These are phyloP conservation scores for Nannochloropsis oceanica DNA, from an alignment of 108 stramenopile species.

Conservation along the genomic window DNA sequence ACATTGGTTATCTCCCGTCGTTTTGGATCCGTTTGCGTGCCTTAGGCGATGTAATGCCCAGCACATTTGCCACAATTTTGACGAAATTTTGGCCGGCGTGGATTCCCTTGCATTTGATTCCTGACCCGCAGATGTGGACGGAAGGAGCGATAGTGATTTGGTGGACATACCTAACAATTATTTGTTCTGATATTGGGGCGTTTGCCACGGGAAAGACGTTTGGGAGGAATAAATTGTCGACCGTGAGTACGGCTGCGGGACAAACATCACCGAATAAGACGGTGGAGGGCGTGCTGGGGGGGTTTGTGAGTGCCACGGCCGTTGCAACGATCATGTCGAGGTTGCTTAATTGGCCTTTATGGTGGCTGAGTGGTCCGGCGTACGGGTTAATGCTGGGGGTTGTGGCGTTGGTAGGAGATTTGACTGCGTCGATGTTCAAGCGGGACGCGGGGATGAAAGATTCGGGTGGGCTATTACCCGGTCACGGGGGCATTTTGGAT, in stretches of 20 bases:
- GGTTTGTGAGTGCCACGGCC: slow-evolving; percentile 49
- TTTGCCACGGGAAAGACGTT: slow-evolving; percentile 67
- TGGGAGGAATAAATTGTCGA: slow-evolving; percentile 35
- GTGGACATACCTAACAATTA: slow-evolving; percentile 86
- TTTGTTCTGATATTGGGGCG: slow-evolving; percentile 76
- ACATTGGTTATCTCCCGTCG: slow-evolving; percentile 76
- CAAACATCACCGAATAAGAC: slow-evolving; percentile 88
- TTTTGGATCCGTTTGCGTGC: slow-evolving; percentile 70
- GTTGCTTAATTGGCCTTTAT: slow-evolving; percentile 73
- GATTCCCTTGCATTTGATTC: slow-evolving; percentile 39
- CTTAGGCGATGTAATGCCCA: background rate
- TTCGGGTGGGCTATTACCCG: slow-evolving; percentile 84
- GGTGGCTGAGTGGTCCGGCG: slow-evolving; percentile 54
- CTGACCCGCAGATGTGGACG: slow-evolving; percentile 11
- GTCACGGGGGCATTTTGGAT: slow-evolving; percentile 91
- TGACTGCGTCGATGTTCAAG: slow-evolving; percentile 91
- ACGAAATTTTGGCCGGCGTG: slow-evolving; percentile 40
- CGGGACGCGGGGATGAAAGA: slow-evolving; percentile 90
- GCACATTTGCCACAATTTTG: background rate
- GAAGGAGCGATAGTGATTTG: slow-evolving; percentile 74
- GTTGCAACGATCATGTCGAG: slow-evolving; percentile 64
- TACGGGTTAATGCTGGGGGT: slow-evolving; percentile 68
- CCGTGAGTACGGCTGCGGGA: slow-evolving; percentile 43
- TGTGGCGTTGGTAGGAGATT: slow-evolving; percentile 71
- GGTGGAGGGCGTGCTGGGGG: slow-evolving; percentile 81